Percentiles rank a stretch among this genome's conserved stretches.
Conservation (phyloP, 2,329 filamentous ascomycete genomes). For the Paraphaeosphaeria sporulosa region DNA sequence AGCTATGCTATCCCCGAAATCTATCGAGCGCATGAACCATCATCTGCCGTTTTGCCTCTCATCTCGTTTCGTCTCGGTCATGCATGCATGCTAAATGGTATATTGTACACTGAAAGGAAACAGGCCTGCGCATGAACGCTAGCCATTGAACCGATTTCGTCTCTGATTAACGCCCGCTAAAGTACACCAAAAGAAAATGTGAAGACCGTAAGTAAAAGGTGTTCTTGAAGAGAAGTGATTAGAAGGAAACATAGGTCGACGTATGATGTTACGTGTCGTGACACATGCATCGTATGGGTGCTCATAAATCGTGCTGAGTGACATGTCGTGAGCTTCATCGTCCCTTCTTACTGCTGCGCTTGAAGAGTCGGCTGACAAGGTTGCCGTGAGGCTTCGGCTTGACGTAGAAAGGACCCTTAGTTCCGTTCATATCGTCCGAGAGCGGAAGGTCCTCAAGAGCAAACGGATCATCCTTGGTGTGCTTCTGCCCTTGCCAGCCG, state of each 20-base stretch:
- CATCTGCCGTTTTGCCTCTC: background rate
- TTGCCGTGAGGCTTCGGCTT: constrained; percentile 45
- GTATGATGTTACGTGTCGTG: constrained; percentile 1
- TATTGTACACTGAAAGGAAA: constrained; percentile 12
- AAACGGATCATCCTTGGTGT: constrained; percentile 58
- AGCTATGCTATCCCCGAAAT: constrained; percentile 1
- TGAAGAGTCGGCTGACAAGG: constrained; percentile 46
- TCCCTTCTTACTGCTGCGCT: constrained; percentile 46
- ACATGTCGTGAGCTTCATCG: constrained; percentile 18
- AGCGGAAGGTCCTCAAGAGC: constrained; percentile 62
- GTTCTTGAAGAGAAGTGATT: background rate
- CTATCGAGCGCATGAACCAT: background rate
- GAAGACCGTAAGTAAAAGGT: background rate
- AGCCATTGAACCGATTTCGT: background rate
- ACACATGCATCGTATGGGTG: constrained; percentile 9
- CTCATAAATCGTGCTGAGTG: constrained; percentile 13
- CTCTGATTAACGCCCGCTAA: constrained; percentile 12
- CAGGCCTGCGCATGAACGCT: background rate
- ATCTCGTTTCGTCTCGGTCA: constrained; percentile 8
- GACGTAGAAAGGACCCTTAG: constrained; percentile 56
- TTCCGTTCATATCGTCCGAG: constrained; percentile 56
- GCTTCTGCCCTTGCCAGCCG: constrained; percentile 64
- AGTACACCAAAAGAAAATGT: constrained; percentile 4
- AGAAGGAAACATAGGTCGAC: background rate
- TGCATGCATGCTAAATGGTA: constrained; percentile 9